Evolutionary conservation across 1,284 basidiomycete genomes (phyloP).

Genomic region (Microbotryum lychnidis-dioicae): DNA sequence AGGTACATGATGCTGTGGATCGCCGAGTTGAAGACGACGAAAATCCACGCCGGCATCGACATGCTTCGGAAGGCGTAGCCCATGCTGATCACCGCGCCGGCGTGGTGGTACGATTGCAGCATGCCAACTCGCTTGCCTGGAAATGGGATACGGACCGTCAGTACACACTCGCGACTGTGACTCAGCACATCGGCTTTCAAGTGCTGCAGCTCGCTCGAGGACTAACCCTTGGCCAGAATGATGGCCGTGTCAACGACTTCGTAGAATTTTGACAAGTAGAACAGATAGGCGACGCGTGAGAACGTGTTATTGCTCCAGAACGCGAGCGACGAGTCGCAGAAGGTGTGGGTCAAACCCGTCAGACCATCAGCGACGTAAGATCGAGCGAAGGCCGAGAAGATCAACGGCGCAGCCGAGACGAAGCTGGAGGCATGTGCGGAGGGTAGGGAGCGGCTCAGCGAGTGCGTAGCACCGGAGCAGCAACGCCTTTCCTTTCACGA

Average conservation of each 20-base stretch:
- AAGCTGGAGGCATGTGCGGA: slow-evolving; percentile 4
- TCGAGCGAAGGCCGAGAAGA: slow-evolving; percentile 3
- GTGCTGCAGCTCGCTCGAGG: slow-evolving; percentile 34
- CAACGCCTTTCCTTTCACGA: not conserved
- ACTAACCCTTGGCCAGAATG: slow-evolving; percentile 39
- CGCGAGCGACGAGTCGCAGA: slow-evolving; percentile 38
- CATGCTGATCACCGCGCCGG: slow-evolving; percentile 32
- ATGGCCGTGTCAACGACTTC: slow-evolving; percentile 40
- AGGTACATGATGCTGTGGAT: slow-evolving; percentile 36
- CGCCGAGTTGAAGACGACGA: slow-evolving; percentile 30
- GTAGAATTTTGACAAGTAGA: slow-evolving; percentile 41
- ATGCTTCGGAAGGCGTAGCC: slow-evolving; percentile 38
- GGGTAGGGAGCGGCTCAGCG: too few relatives aligned
- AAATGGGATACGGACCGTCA: not conserved
- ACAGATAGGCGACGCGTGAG: slow-evolving; percentile 36
- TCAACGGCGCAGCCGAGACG: slow-evolving; percentile 22
- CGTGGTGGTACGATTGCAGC: slow-evolving; percentile 26
- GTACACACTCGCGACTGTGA: not conserved
- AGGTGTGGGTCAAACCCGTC: slow-evolving; percentile 35
- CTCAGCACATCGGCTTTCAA: not conserved
- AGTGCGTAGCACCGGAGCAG: not conserved
- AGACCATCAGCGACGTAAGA: slow-evolving; percentile 1
- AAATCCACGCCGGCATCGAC: slow-evolving; percentile 30
- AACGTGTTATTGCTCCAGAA: slow-evolving; percentile 32
- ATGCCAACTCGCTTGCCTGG: slow-evolving; percentile 1